These are phyloP conservation scores for Albizia julibrissin DNA, from an alignment of 306 rosid species.

Conservation along the genomic window DNA sequence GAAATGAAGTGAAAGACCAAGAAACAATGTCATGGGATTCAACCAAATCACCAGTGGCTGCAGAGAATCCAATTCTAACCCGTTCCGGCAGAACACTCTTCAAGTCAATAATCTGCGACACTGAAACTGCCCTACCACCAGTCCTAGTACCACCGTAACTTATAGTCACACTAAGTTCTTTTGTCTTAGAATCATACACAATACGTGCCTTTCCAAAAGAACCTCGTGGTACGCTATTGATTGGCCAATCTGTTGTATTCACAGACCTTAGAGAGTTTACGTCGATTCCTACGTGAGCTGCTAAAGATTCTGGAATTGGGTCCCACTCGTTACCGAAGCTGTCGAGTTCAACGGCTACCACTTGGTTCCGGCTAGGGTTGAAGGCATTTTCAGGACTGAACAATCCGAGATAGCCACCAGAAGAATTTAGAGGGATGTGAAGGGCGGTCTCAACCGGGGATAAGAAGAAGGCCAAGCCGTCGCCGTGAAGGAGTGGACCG, in stretches of 20 bases:
- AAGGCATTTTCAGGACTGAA: constrained; percentile 26
- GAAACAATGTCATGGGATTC: constrained; percentile 22
- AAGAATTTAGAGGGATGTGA: constrained; percentile 35
- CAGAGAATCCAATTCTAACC: constrained; percentile 37
- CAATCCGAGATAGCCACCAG: constrained; percentile 31
- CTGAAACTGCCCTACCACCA: background rate
- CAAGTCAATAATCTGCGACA: constrained; percentile 20
- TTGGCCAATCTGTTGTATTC: background rate
- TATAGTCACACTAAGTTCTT: constrained; percentile 9
- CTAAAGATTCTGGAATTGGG: constrained; percentile 8
- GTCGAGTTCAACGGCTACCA: constrained; percentile 64
- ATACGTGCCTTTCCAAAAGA: constrained; percentile 17
- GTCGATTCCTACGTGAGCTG: constrained; percentile 54
- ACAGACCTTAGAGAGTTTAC: constrained; percentile 28
- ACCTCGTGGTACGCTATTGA: background rate
- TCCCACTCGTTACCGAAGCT: constrained; percentile 48
- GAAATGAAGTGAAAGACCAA: background rate
- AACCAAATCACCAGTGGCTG: constrained; percentile 1
- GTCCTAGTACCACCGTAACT: background rate
- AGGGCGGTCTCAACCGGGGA: constrained; percentile 35
- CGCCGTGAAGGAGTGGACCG: constrained; percentile 6
- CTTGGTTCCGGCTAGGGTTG: constrained; percentile 10
- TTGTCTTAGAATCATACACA: constrained; percentile 7
- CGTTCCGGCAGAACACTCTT: constrained; percentile 31
- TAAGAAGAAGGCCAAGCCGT: constrained; percentile 59